These are phyloP conservation scores for Exophiala alcalophila DNA, from an alignment of 2,329 filamentous ascomycete genomes.

Conservation along the genomic window DNA sequence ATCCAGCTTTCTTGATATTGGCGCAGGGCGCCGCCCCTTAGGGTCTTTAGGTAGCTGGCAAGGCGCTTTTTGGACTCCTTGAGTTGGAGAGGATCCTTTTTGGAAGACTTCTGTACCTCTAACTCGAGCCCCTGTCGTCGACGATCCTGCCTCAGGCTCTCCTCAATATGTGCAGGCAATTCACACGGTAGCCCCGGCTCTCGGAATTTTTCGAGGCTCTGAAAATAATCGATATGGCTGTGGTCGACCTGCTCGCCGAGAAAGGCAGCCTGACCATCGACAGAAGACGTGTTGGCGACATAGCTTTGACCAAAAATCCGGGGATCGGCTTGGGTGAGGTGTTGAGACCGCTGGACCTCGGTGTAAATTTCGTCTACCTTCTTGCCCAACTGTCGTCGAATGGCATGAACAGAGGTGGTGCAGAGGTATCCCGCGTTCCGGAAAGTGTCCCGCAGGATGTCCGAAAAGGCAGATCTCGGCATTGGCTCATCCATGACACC, in stretches of 20 bases:
- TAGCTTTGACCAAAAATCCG: conserved; percentile 22
- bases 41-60: neutral
- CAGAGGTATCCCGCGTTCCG: conserved; percentile 22
- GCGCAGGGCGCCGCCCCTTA: conserved; percentile 1
- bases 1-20: conserved; percentile 22
- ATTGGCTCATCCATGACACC: conserved; percentile 22
- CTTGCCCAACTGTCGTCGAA: no score
- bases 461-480: conserved; percentile 10
- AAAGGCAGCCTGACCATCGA: conserved; percentile 25
- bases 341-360: conserved; percentile 18
- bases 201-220: conserved; percentile 22
- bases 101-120: conserved; percentile 14
- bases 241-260: conserved; percentile 14
- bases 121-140: conserved; percentile 7
- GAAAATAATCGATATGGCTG: conserved; percentile 26
- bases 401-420: conserved; percentile 12
- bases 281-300: conserved; percentile 20
- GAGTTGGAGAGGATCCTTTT: no score
- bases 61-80: neutral
- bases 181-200: conserved; percentile 19
- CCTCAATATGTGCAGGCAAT: conserved; percentile 17
- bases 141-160: conserved; percentile 15
- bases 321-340: conserved; percentile 17
- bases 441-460: conserved; percentile 15
- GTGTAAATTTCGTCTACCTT: no score